These are phyloP conservation scores for Grifola frondosa DNA, from an alignment of 1,284 basidiomycete species.

Conservation along the genomic window DNA sequence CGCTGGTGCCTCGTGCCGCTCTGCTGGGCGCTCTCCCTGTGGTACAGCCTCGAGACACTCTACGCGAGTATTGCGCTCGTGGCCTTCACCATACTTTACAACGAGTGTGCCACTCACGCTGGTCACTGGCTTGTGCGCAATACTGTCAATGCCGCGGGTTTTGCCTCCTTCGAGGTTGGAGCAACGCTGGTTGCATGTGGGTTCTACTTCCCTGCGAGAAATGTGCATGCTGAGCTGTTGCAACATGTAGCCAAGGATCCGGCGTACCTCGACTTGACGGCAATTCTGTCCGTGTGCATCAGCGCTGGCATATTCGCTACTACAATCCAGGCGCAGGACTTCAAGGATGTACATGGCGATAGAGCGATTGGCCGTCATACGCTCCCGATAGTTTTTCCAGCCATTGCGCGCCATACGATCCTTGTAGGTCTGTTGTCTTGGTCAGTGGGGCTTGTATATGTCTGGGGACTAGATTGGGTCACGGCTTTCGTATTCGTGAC, in stretches of 20 bases:
- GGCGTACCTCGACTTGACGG: neutral
- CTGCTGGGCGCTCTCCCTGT: conserved; percentile 33
- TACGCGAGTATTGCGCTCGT: conserved; percentile 33
- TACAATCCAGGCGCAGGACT: conserved; percentile 34
- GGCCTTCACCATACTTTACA: conserved; percentile 34
- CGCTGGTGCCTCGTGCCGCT: conserved; percentile 36
- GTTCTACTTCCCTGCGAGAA: conserved; percentile 6
- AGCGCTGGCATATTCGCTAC: conserved; percentile 27
- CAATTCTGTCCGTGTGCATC: conserved; percentile 4
- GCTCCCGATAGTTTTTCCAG: conserved; percentile 26
- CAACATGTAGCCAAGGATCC: neutral
- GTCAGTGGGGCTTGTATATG: conserved; percentile 11
- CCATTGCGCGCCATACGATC: conserved; percentile 13
- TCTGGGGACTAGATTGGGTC: conserved; percentile 13
- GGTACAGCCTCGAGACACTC: conserved; percentile 29
- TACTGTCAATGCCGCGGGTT: conserved; percentile 37
- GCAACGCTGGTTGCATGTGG: conserved; percentile 39
- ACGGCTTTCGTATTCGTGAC: conserved; percentile 5
- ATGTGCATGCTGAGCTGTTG: conserved; percentile 6
- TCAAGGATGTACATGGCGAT: conserved; percentile 34
- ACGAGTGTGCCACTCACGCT: conserved; percentile 35
- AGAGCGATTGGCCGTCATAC: conserved; percentile 27
- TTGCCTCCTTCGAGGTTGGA: conserved; percentile 37
- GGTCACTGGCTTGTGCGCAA: conserved; percentile 40
- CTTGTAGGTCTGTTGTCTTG: conserved; percentile 14